These are phyloP conservation scores for Polyporus arcularius DNA, from an alignment of 768 basidiomycete species.

Conservation along the genomic window DNA sequence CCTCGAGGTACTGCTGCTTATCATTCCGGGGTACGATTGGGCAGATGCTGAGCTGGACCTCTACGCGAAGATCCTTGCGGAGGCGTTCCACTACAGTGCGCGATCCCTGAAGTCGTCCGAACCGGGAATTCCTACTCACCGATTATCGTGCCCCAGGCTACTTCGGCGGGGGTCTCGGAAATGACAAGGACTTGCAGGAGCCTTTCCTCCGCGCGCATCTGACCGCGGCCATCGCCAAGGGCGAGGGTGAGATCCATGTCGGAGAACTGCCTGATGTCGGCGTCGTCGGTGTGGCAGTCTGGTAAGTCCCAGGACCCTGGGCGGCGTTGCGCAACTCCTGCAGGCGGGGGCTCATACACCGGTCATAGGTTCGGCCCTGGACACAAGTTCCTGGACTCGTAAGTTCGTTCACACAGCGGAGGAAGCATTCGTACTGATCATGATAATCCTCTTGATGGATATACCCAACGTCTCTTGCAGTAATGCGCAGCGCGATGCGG, in stretches of 20 bases:
- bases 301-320: background rate
- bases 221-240: background rate
- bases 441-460: background rate
- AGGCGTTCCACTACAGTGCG: constrained; percentile 1
- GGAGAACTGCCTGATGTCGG: background rate
- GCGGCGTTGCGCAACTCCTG: background rate
- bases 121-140: background rate
- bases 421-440: background rate
- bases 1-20: background rate
- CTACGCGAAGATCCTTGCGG: background rate
- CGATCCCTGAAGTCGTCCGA: background rate
- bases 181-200: background rate
- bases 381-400: background rate
- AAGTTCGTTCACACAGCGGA: background rate
- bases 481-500: background rate
- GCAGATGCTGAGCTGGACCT: background rate
- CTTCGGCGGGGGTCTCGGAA: background rate
- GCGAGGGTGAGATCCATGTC: background rate
- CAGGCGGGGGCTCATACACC: background rate
- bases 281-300: background rate
- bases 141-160: background rate
- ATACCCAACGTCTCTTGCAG: background rate
- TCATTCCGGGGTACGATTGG: background rate
- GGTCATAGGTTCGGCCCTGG: background rate
- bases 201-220: background rate